phyloP scores from a whole-genome alignment of 202 grass and related monocot genomes.

The Brachypodium distachyon region DNA sequence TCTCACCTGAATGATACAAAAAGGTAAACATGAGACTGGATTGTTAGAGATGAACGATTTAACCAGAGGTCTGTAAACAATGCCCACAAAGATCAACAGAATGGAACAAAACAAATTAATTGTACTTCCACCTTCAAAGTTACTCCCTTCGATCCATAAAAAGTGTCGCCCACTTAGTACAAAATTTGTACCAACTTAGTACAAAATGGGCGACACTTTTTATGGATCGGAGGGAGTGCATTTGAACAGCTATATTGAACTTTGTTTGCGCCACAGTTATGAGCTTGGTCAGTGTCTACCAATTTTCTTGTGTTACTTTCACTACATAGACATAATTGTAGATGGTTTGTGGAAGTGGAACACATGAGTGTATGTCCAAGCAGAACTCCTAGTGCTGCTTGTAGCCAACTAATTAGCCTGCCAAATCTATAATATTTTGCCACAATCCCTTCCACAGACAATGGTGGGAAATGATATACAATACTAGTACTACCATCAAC shows the following conservation, averaged over 20 bases:
- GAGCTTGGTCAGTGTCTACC: neutral
- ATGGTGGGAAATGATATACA: neutral
- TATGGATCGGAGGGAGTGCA: too few relatives aligned
- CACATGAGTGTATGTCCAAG: neutral
- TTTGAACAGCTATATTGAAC: neutral
- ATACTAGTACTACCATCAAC: neutral
- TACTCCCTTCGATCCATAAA: too few relatives aligned
- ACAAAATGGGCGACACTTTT: too few relatives aligned
- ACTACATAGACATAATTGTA: neutral
- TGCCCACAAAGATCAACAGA: neutral
- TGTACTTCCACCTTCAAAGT: neutral
- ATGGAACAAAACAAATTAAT: neutral
- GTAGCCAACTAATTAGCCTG: too few relatives aligned
- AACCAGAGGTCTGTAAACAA: neutral
- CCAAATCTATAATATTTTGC: neutral
- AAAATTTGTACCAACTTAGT: too few relatives aligned
- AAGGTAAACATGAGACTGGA: neutral
- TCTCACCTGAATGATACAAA: slow-evolving; percentile 55
- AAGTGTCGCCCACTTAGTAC: too few relatives aligned
- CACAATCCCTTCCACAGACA: neutral
- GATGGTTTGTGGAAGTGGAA: neutral
- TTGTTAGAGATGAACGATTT: neutral
- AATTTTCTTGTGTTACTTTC: neutral
- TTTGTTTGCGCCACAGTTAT: neutral
- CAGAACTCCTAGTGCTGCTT: too few relatives aligned